Evolutionary conservation across 345 rosid genomes (phyloP), one percentile per base, ranked within the genome.

Genomic region (Erysimum cheiranthoides): DNA sequence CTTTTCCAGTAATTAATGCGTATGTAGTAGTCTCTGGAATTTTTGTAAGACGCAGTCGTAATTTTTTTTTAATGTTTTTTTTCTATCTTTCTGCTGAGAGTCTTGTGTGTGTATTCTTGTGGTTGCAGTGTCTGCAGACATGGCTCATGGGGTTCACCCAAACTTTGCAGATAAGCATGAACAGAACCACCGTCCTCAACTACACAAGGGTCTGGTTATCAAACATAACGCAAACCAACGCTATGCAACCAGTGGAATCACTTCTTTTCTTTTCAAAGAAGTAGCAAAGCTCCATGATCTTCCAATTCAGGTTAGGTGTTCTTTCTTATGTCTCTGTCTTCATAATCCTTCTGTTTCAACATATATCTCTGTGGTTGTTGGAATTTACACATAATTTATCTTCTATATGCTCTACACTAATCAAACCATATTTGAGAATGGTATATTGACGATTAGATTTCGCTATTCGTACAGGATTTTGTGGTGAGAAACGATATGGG

Each of bases 401-500:
- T 70, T 34, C 35, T 12, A 17, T 47, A 34, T 54, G 28, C 30
- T 64, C 35, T 52, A 6, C 77, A 32, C 28, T 54, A 64, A 32
- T 21, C 32, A n/a, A 10, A 11, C 16, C 38, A n/a, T 43, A 35
- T 5, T 21, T 27, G 54, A 34, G 57, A 73, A 21, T 31, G 56
- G 64, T 54, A 31, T 40, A 30, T 31, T 18, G 14, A 45, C 27
- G 54, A 13, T 57, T 9, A 25, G 45, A 46, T 0, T 47, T 42
- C 17, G 45, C 9, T 68, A 76, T 69, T 31, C n/a, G 18, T 75
- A 71, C 57, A 94, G 97, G 97, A 94, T 62, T 94, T 90, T 83
- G 98, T 90, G 61, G 96, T 94, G 73, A 90, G 98, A 78, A 94
- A 94, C 35, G 98, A 94, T 72, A 90, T 94, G 96, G 98, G 95